These are phyloP conservation scores for Fulvia fulva DNA, from an alignment of 2,329 filamentous ascomycete genomes.

Conservation along the genomic window DNA sequence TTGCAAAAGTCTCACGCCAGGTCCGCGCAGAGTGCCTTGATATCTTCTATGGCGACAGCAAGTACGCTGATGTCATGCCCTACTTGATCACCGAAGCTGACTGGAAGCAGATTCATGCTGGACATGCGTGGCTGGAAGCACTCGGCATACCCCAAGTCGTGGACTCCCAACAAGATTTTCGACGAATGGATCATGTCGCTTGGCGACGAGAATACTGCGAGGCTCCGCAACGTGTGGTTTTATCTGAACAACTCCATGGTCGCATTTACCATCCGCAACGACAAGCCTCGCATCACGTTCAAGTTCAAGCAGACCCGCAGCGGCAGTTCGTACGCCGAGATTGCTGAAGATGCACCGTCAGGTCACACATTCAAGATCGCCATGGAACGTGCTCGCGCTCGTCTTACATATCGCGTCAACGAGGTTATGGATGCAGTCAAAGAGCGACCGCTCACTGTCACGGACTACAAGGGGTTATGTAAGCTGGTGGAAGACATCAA, in stretches of 20 bases:
- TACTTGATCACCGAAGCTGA: not conserved
- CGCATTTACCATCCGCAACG: constrained; percentile 9
- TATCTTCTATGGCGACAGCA: constrained; percentile 19
- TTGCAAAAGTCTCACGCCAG: constrained; percentile 5
- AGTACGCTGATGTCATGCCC: not conserved
- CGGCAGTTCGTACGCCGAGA: not conserved
- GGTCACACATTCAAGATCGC: constrained; percentile 1
- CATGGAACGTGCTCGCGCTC: constrained; percentile 4
- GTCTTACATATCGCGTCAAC: not conserved
- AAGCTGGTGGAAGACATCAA: constrained; percentile 3
- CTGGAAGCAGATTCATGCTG: constrained; percentile 11
- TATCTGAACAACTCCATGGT: constrained; percentile 16
- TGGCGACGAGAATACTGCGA: constrained; percentile 20
- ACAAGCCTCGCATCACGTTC: constrained; percentile 7
- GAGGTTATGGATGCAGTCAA: not conserved
- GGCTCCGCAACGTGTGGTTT: constrained; percentile 16
- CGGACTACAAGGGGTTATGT: not conserved
- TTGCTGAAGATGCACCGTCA: constrained; percentile 3
- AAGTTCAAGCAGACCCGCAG: constrained; percentile 3
- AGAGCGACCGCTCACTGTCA: not conserved
- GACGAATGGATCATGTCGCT: constrained; percentile 20
- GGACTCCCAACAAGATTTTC: constrained; percentile 20
- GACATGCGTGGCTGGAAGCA: constrained; percentile 19
- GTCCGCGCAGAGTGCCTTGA: constrained; percentile 21
- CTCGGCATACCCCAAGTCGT: constrained; percentile 8